Evolutionary conservation across 257 asterid genomes (phyloP).

Genomic region (Nicotiana attenuata): DNA sequence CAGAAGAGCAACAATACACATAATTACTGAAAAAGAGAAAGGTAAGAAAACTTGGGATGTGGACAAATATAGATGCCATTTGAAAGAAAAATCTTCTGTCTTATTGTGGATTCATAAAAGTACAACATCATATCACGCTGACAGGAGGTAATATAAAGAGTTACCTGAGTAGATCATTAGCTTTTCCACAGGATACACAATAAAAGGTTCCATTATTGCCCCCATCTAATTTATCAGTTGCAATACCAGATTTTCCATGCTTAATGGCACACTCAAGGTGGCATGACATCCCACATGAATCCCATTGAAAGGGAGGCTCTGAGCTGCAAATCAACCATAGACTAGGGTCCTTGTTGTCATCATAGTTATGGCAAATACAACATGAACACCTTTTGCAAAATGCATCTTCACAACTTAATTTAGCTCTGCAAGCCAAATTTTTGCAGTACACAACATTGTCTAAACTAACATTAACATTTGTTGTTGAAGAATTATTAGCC

Average conservation of each 20-base stretch:
- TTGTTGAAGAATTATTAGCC: conserved; percentile 22
- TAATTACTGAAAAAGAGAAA: background rate
- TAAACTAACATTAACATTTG: conserved; percentile 26
- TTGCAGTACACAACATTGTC: conserved; percentile 45
- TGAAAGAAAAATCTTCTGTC: background rate
- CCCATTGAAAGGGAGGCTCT: conserved; percentile 69
- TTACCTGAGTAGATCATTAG: conserved; percentile 82
- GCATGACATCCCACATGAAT: conserved; percentile 89
- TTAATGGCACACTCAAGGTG: conserved; percentile 90
- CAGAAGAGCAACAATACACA: background rate
- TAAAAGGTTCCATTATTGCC: conserved; percentile 76
- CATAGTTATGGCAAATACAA: conserved; percentile 78
- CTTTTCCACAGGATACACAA: conserved; percentile 82
- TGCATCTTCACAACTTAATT: conserved; percentile 30
- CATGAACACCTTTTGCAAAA: conserved; percentile 96
- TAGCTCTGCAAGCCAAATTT: conserved; percentile 89
- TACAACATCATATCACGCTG: background rate
- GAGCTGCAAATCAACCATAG: conserved; percentile 86
- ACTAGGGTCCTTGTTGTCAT: conserved; percentile 95
- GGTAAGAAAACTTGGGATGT: background rate
- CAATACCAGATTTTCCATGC: conserved; percentile 64
- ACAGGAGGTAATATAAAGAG: conserved; percentile 2
- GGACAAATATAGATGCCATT: background rate
- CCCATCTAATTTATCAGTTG: conserved; percentile 43
- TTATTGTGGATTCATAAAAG: background rate